These are phyloP conservation scores for Dillenia suffruticosa DNA, from an alignment of 164 flowering plant species.

Conservation along the genomic window DNA sequence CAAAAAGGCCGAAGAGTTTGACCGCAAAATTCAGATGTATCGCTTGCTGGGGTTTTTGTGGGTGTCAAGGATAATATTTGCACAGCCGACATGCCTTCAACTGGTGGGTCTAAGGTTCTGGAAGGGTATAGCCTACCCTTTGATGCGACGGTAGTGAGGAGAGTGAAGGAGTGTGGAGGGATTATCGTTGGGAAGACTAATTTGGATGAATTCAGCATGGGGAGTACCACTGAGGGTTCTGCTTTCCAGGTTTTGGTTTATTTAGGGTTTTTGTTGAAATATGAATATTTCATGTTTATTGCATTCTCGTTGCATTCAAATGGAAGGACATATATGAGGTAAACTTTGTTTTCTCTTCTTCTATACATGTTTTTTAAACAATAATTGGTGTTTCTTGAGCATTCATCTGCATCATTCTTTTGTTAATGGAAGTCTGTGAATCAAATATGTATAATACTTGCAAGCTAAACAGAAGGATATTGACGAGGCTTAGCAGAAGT, in stretches of 20 bases:
- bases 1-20: slow-evolving; percentile 53
- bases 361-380: background rate
- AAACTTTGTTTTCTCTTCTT: background rate
- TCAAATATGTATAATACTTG: slow-evolving; percentile 2
- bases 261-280: too few species aligned
- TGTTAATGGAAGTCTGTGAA: too few species aligned
- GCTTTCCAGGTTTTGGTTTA: slow-evolving; percentile 62
- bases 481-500: slow-evolving; percentile 43
- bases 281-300: too few species aligned
- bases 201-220: slow-evolving; percentile 98
- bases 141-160: slow-evolving; percentile 88
- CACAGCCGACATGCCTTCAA: slow-evolving; percentile 76
- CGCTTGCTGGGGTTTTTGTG: slow-evolving; percentile 69
- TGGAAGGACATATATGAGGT: slow-evolving; percentile 83
- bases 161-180: slow-evolving; percentile 60
- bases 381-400: too few species aligned
- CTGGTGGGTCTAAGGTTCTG: slow-evolving; percentile 73
- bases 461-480: slow-evolving; percentile 67
- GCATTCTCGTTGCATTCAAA: slow-evolving; percentile 12
- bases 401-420: too few species aligned
- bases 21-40: slow-evolving; percentile 40
- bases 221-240: slow-evolving; percentile 85
- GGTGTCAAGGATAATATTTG: slow-evolving; percentile 92
- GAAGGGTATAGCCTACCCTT: slow-evolving; percentile 67
- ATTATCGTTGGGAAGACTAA: slow-evolving; percentile 92